A percentile compares a stretch with the other conserved stretches of the same genome.
phyloP scores from a whole-genome alignment of 805 yeast species.

The Wickerhamiella vanderwaltii region DNA sequence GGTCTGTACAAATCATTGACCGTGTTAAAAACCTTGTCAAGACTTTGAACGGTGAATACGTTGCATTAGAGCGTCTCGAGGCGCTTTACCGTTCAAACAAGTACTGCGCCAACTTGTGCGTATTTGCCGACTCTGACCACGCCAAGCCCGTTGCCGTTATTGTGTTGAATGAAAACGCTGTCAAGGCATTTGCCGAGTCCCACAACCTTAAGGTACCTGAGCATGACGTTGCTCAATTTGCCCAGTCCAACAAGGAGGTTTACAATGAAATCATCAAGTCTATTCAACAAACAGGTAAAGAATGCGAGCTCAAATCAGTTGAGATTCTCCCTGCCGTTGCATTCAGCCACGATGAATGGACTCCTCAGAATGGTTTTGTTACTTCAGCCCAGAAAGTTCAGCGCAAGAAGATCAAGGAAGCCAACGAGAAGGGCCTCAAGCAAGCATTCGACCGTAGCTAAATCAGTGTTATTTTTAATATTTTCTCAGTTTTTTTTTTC shows the following conservation, averaged over 20 bases:
- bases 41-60: slow-evolving; percentile 93
- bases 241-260: slow-evolving; percentile 46
- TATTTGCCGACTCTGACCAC: slow-evolving; percentile 78
- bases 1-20: slow-evolving; percentile 75
- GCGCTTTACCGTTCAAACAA: slow-evolving; percentile 76
- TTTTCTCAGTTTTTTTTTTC: no score
- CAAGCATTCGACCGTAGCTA: slow-evolving; percentile 37
- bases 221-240: slow-evolving; percentile 32
- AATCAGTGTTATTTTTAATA: neutral
- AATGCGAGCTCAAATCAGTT: slow-evolving; percentile 72
- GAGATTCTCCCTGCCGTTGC: slow-evolving; percentile 74
- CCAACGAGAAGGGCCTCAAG: slow-evolving; percentile 57
- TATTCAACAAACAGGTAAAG: slow-evolving; percentile 60
- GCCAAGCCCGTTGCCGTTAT: slow-evolving; percentile 89
- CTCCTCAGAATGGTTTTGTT: slow-evolving; percentile 88
- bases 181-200: slow-evolving; percentile 49
- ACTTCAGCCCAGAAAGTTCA: slow-evolving; percentile 95
- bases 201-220: slow-evolving; percentile 36
- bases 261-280: slow-evolving; percentile 42
- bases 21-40: slow-evolving; percentile 93
- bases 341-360: slow-evolving; percentile 85
- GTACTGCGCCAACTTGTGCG: slow-evolving; percentile 70
- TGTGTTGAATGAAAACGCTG: slow-evolving; percentile 60
- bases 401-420: slow-evolving; percentile 72
- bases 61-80: slow-evolving; percentile 91